These are phyloP conservation scores for Colletotrichum abscissum DNA, from an alignment of 2,329 filamentous ascomycete genomes.

Conservation along the genomic window DNA sequence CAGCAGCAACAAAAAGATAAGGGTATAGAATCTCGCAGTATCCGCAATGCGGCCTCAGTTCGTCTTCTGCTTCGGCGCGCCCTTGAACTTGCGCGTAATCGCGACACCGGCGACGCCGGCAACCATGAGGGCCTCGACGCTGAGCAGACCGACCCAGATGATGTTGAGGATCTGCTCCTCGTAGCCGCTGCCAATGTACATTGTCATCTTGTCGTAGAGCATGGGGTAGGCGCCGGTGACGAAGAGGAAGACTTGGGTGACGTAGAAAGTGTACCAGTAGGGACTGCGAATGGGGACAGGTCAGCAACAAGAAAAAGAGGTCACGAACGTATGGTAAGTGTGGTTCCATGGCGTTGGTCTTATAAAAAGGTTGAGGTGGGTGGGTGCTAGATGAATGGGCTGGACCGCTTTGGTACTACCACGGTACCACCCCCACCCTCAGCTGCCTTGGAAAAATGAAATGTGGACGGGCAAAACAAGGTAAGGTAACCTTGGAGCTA, in stretches of 20 bases:
- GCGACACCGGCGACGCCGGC: slow-evolving; percentile 49
- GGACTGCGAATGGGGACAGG: slow-evolving; percentile 2
- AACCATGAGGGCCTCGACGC: slow-evolving; percentile 57
- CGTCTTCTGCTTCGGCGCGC: slow-evolving; percentile 36
- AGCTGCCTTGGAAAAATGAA: neutral
- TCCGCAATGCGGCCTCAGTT: neutral
- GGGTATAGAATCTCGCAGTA: neutral
- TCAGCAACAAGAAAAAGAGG: neutral
- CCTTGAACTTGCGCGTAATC: slow-evolving; percentile 42
- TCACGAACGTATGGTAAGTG: neutral
- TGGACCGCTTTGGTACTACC: neutral
- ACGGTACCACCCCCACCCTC: neutral
- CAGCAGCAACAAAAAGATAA: neutral
- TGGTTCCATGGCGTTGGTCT: neutral
- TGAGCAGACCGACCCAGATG: slow-evolving; percentile 59
- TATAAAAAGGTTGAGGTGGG: neutral
- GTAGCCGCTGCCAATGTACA: slow-evolving; percentile 44
- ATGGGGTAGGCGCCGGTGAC: slow-evolving; percentile 39
- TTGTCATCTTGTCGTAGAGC: slow-evolving; percentile 41
- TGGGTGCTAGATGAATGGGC: neutral
- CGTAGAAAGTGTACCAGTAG: slow-evolving; percentile 40
- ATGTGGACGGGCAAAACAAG: neutral
- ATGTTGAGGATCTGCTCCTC: slow-evolving; percentile 56
- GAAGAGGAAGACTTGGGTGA: slow-evolving; percentile 37
- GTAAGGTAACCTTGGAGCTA: neutral